phyloP scores from a whole-genome alignment of 2,329 filamentous ascomycete genomes.

The Lasiodiplodia sp. region DNA sequence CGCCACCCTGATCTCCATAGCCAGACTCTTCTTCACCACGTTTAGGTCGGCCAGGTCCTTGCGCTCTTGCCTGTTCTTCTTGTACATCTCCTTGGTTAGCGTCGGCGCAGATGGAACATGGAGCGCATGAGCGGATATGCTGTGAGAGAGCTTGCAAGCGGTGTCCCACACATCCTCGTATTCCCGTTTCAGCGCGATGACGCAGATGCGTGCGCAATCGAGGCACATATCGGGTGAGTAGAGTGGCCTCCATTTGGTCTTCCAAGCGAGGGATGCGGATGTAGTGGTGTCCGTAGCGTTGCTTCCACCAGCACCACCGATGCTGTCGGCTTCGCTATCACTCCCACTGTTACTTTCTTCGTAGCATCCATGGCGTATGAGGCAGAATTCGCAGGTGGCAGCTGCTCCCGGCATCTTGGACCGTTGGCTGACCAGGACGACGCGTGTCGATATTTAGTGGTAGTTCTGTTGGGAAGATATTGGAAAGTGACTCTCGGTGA shows the following conservation, averaged over 20 bases:
- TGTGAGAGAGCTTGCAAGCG: too few species aligned
- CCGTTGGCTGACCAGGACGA: background rate
- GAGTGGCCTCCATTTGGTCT: background rate
- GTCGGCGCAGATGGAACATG: too few species aligned
- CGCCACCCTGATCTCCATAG: background rate
- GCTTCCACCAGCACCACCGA: too few species aligned
- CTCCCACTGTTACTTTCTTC: background rate
- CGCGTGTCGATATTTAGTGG: background rate
- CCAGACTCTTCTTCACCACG: background rate
- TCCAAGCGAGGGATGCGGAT: too few species aligned
- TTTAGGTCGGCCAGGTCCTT: background rate
- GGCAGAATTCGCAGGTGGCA: background rate
- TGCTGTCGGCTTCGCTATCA: background rate
- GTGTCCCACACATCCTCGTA: background rate
- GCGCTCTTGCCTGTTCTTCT: too few species aligned
- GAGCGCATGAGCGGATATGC: too few species aligned
- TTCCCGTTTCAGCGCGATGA: background rate
- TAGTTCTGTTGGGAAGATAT: background rate
- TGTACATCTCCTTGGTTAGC: too few species aligned
- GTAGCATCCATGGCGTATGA: background rate
- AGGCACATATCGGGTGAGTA: background rate
- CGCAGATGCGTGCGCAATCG: background rate
- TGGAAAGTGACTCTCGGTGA: background rate
- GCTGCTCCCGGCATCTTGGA: background rate
- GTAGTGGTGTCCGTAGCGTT: too few species aligned